Evolutionary conservation across 2,329 filamentous ascomycete species (phyloP).

Genomic region (Exutisphaerella laricina): DNA sequence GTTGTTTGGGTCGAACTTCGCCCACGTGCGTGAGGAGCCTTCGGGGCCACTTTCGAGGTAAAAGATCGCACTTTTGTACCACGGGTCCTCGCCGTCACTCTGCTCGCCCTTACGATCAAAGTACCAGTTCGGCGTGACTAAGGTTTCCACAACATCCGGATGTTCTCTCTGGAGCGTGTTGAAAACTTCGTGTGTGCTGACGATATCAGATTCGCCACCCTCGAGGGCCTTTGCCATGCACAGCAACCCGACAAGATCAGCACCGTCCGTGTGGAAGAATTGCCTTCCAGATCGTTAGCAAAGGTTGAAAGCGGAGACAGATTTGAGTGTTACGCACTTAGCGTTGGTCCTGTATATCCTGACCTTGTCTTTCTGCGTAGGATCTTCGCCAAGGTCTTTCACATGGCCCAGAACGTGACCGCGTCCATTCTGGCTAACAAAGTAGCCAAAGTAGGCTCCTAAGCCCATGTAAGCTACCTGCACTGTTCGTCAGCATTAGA

Average conservation of each 20-base stretch:
- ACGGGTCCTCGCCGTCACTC: slow-evolving; percentile 61
- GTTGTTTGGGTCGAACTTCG: slow-evolving; percentile 89
- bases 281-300: no score
- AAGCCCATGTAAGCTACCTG: slow-evolving; percentile 72
- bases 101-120: slow-evolving; percentile 87
- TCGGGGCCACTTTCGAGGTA: slow-evolving; percentile 67
- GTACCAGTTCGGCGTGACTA: slow-evolving; percentile 80
- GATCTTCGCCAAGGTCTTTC: slow-evolving; percentile 79
- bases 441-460: slow-evolving; percentile 74
- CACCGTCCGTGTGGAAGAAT: slow-evolving; percentile 80
- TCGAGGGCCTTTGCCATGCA: slow-evolving; percentile 73
- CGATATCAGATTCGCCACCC: slow-evolving; percentile 79
- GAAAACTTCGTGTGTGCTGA: slow-evolving; percentile 73
- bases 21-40: slow-evolving; percentile 57
- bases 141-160: slow-evolving; percentile 69
- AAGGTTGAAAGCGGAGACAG: no score
- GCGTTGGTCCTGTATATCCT: slow-evolving; percentile 73
- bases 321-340: no score
- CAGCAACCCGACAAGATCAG: slow-evolving; percentile 75
- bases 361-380: slow-evolving; percentile 73
- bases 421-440: slow-evolving; percentile 76
- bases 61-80: slow-evolving; percentile 48
- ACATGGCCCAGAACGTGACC: slow-evolving; percentile 86
- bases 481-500: not conserved
- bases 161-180: slow-evolving; percentile 69